phyloP scores from a whole-genome alignment of 2,329 filamentous ascomycete genomes.

The Achaetomium macrosporum region DNA sequence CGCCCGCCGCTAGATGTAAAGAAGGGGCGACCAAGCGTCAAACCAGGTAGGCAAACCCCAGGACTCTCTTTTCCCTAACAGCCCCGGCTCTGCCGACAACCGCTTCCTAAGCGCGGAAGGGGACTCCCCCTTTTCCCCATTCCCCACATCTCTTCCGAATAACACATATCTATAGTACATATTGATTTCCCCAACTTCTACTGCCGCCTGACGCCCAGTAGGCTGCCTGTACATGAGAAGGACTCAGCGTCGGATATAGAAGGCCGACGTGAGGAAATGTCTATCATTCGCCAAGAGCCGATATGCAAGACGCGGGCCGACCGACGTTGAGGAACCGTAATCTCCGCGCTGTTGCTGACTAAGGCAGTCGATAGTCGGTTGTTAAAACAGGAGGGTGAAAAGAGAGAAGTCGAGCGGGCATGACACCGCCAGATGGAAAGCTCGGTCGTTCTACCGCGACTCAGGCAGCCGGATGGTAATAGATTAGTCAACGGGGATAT shows the following conservation, averaged over 20 bases:
- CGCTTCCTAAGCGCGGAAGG: not conserved
- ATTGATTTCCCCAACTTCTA: no score
- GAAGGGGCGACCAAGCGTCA: not conserved
- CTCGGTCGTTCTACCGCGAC: slow-evolving; percentile 1
- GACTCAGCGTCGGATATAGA: no score
- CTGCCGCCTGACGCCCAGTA: no score
- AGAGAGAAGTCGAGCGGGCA: not conserved
- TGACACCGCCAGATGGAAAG: not conserved
- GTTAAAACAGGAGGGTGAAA: slow-evolving; percentile 12
- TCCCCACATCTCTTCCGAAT: no score
- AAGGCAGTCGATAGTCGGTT: not conserved
- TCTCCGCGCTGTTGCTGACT: slow-evolving; percentile 4
- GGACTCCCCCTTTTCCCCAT: no score
- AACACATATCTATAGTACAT: no score
- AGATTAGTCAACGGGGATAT: slow-evolving; percentile 17
- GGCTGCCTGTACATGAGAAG: no score
- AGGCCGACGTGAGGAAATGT: slow-evolving; percentile 7
- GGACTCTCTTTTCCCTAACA: not conserved
- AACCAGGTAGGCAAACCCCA: not conserved
- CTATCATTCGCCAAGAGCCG: slow-evolving; percentile 15
- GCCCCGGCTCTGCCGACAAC: not conserved
- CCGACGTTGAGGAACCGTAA: slow-evolving; percentile 2
- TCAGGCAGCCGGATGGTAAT: slow-evolving; percentile 14
- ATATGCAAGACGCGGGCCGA: slow-evolving; percentile 20
- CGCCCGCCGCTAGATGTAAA: slow-evolving; percentile 1